Evolutionary conservation across 73 alveolate species (phyloP).

Genomic region (Paramecium octaurelia): DNA sequence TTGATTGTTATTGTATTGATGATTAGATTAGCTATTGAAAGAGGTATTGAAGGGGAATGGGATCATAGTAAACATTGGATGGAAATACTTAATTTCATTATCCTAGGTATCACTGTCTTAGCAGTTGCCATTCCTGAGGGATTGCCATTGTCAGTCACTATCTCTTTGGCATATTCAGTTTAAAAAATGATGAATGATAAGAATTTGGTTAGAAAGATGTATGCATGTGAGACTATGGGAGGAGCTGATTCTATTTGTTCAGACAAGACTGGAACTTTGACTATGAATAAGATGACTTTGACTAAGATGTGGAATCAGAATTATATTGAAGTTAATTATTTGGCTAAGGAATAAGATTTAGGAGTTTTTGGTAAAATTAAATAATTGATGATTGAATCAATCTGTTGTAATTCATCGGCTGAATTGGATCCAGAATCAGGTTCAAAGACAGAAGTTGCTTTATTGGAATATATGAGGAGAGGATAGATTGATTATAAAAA

Average conservation of each 20-base stretch:
- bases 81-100: conserved; percentile 67
- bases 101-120: conserved; percentile 71
- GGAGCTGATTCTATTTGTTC: conserved; percentile 80
- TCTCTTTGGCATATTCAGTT: conserved; percentile 74
- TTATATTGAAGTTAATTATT: conserved; percentile 14
- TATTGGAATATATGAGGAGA: conserved; percentile 34
- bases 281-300: conserved; percentile 72
- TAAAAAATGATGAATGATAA: conserved; percentile 73
- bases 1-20: conserved; percentile 78
- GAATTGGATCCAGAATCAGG: conserved; percentile 46
- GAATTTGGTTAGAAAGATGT: conserved; percentile 72
- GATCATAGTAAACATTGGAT: conserved; percentile 27
- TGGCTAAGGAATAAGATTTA: not conserved
- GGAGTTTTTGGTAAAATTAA: not conserved
- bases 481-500: conserved; percentile 24
- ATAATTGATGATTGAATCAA: not conserved
- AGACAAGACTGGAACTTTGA: conserved; percentile 81
- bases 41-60: conserved; percentile 62
- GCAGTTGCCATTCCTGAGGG: conserved; percentile 87
- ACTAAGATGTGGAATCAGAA: conserved; percentile 44
- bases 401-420: conserved; percentile 10
- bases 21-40: conserved; percentile 71
- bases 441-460: conserved; percentile 56
- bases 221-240: conserved; percentile 93
- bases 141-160: conserved; percentile 77